Percentiles rank a stretch among this genome's conserved stretches.
These are phyloP conservation scores for Hypoxylon perforatum DNA, from an alignment of 495 filamentous ascomycete species.

Conservation along the genomic window DNA sequence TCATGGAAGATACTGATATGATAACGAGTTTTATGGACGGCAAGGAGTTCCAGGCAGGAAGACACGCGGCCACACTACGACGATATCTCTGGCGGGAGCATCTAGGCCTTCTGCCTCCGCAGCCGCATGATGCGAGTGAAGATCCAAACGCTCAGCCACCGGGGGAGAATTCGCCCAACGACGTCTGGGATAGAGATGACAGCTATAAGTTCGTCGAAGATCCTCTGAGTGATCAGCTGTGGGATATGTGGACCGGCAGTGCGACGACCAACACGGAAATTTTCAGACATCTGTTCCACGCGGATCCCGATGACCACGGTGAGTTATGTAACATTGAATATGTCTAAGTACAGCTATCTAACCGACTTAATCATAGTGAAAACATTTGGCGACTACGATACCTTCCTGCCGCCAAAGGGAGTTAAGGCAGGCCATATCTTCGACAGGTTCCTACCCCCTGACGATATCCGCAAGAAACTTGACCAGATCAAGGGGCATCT, in stretches of 20 bases:
- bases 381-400: conserved; percentile 89
- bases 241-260: conserved; percentile 82
- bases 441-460: conserved; percentile 74
- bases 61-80: conserved; percentile 82
- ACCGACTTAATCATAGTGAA: conserved; percentile 63
- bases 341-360: neutral
- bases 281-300: conserved; percentile 90
- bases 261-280: conserved; percentile 83
- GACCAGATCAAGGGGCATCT: conserved; percentile 87
- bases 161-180: conserved; percentile 73
- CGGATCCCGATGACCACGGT: conserved; percentile 90
- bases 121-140: conserved; percentile 73
- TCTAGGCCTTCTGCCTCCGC: conserved; percentile 81
- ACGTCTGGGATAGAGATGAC: conserved; percentile 68
- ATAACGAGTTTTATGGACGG: conserved; percentile 84
- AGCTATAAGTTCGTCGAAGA: conserved; percentile 83
- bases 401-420: conserved; percentile 73
- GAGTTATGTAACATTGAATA: conserved; percentile 24
- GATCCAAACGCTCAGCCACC: conserved; percentile 88
- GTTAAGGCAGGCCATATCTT: conserved; percentile 87
- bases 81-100: conserved; percentile 94
- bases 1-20: conserved; percentile 86
- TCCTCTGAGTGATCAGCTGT: conserved; percentile 81
- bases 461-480: conserved; percentile 78
- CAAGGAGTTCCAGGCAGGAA: conserved; percentile 74